Evolutionary conservation across 2,329 filamentous ascomycete species (phyloP), one percentile per base, ranked within the genome.

Genomic region (Xylaria sp.): DNA sequence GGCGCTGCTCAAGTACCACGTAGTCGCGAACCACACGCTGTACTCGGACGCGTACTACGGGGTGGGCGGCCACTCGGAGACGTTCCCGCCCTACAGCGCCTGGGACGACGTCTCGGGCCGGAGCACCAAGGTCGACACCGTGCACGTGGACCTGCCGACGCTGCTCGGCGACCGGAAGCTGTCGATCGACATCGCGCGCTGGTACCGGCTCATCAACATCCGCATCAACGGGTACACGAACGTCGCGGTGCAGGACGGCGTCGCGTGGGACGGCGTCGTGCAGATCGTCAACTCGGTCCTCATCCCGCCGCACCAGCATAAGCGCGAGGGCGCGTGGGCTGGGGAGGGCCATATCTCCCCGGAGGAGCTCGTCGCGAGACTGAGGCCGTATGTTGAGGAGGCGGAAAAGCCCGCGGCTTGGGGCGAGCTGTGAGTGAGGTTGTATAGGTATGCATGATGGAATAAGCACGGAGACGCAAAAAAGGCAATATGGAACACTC

Each of bases 21-120:
- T 71, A 62, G 73, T 75, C 6, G 70, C 46, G 52, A 74, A 75
- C 66, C 69, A 74, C 70, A 75, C 73, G 9, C 66, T 75, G 27
- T 97, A 97, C 80, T 91, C 89, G 5, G 93, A 97, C 72, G 90
- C 88, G 4, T 91, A 89, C 72, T 95, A 93, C 78, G 82, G 83
- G 0, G 62, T 71, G 11, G 35, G 68, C 48, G 46, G 70, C 2
- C n/a, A 27, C 3, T 51, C 17, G 46, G 52, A 19, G 54, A 51
- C 35, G 10, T 40, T 5, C n/a, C 35, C 21, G 13, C 33, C 11
- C n/a, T 67, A 67, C 11, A 60, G 68, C n/a, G 70, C 70, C 3
- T 73, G n/a, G 5, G 23, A 35, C 7, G 25, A 29, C 6, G 10
- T 15, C 19, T n/a, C 15, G 21, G 33, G 15, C 11, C 17, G 71